Conservation (phyloP, 192 early-diverging fungal species). For the Backusella parvicylindrica region DNA sequence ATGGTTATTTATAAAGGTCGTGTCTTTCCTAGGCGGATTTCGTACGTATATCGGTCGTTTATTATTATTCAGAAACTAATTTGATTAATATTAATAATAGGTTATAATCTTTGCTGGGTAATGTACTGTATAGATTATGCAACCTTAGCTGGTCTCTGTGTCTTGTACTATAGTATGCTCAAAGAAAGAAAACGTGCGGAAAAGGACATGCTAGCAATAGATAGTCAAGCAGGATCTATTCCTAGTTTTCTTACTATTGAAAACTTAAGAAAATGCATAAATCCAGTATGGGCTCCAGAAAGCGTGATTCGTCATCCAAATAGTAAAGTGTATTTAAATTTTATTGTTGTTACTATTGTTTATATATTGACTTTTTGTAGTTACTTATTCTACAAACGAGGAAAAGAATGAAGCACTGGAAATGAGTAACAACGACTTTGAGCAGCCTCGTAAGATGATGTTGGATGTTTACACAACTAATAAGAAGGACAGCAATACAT, state of each 20-base stretch:
- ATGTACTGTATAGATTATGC: neutral
- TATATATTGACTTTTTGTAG: neutral
- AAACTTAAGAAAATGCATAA: neutral
- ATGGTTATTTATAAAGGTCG: neutral
- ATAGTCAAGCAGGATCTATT: neutral
- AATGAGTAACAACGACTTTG: constrained; percentile 11
- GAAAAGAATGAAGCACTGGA: constrained; percentile 12
- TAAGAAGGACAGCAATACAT: neutral
- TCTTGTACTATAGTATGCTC: neutral
- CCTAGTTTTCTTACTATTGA: neutral
- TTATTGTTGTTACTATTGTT: neutral
- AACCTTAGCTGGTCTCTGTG: neutral
- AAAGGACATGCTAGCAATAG: neutral
- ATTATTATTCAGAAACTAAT: neutral
- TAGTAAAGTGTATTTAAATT: neutral
- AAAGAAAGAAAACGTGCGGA: neutral
- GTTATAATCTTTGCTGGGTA: neutral
- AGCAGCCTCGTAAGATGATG: constrained; percentile 23
- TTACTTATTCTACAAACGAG: constrained; percentile 25
- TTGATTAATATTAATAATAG: neutral
- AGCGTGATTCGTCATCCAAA: constrained; percentile 12
- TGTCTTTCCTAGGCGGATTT: neutral
- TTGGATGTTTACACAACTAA: constrained; percentile 15
- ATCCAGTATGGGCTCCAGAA: neutral
- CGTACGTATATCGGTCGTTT: neutral